Evolutionary conservation across 1,139 yeast species (phyloP), one percentile per base, ranked within the genome.

Genomic region (Suhomyces yuchorum): DNA sequence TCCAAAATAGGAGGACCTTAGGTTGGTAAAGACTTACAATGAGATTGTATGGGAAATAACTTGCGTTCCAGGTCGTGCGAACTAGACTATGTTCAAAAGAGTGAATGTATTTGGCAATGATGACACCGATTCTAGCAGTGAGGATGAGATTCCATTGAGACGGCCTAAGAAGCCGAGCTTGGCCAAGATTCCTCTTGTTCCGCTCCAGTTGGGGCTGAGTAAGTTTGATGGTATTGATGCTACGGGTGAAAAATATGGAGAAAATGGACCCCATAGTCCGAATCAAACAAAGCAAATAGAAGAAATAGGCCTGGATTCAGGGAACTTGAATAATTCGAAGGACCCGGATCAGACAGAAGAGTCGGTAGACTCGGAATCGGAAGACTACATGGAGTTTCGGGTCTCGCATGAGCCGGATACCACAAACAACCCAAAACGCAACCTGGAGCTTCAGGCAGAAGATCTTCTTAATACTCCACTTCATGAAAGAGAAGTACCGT

Each of bases 401-500:
- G 37, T 37, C 8, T 20, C 34, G 3, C 37, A 37, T 1, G 30
- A 28, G 12, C 12, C 11, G 1, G 8, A 22, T 11, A 8, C 15
- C 8, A 20, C 14, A 12, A 17, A 23, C 4, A 28, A 12, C 24
- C 2, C 19, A 14, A 12, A 19, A 23, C 17, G 12, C 23, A 1
- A 37, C 6, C 12, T 9, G 3, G 11, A 30, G 34, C 11, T n/a
- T 8, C 18, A 30, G 12, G 15, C 24, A 9, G 36, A 44, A 20
- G 39, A 38, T n/a, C 47, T 47, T 8, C 24, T 48, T 4, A 37
- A 45, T 18, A 40, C 39, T 12, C 51, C 56, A 8, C 34, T 56
- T 6, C 50, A 52, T 24, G 52, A 46, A 15, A 23, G 47, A 26
- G 26, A 32, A 20, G 42, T 32, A 1, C 40, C 60, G 8, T 73